These are phyloP conservation scores for Agrostemma githago DNA, from an alignment of 148 eudicot species.

Conservation along the genomic window DNA sequence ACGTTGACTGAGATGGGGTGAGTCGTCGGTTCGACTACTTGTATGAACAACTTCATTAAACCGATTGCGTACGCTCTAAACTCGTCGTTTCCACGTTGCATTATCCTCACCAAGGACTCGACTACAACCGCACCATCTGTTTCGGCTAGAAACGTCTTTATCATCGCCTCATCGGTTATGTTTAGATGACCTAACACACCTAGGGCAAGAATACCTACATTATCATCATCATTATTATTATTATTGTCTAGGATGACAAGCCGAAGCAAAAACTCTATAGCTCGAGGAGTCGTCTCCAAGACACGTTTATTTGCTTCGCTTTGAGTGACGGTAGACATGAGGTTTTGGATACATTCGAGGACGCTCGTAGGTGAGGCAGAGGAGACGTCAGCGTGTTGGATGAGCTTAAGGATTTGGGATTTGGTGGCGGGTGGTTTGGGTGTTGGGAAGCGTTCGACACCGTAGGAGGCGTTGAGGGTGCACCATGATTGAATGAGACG, in stretches of 20 bases:
- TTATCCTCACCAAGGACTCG: conserved; percentile 7
- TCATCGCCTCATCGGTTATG: conserved; percentile 33
- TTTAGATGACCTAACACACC: conserved; percentile 42
- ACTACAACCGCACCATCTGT: conserved; percentile 9
- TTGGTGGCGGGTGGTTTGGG: conserved; percentile 49
- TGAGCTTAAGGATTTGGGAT: conserved; percentile 43
- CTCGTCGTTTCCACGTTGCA: conserved; percentile 25
- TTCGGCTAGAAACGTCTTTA: conserved; percentile 24
- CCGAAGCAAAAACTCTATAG: conserved; percentile 40
- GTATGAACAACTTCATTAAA: conserved; percentile 36
- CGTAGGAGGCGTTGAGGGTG: conserved; percentile 57
- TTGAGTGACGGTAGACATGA: conserved; percentile 40
- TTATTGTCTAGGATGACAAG: conserved; percentile 19
- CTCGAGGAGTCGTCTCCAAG: conserved; percentile 48
- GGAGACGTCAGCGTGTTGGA: conserved; percentile 27
- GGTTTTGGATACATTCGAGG: conserved; percentile 21
- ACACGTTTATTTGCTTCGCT: conserved; percentile 48
- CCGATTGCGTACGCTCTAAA: conserved; percentile 43
- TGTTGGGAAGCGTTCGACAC: conserved; percentile 63
- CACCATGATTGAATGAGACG: conserved; percentile 85
- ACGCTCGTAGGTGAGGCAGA: conserved; percentile 5
- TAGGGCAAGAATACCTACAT: conserved; percentile 36
- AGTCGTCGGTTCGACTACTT: conserved; percentile 34
- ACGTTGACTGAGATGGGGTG: conserved; percentile 22
- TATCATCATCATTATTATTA: background rate